phyloP scores from a whole-genome alignment of 2,329 filamentous ascomycete genomes.

The Hirsutella rhossiliensis region DNA sequence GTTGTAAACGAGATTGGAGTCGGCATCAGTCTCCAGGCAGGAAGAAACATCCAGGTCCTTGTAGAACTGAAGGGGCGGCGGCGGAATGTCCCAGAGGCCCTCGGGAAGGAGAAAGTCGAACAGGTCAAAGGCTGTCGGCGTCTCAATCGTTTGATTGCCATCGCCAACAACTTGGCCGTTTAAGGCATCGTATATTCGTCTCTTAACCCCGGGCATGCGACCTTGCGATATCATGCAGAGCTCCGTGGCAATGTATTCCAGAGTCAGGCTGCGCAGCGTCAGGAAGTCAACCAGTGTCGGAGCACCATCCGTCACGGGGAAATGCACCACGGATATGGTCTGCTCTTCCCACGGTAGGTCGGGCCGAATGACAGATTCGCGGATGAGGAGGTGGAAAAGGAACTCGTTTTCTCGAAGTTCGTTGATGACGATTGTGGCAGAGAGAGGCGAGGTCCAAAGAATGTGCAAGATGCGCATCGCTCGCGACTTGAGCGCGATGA shows the following conservation, averaged over 20 bases:
- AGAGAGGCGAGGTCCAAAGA: conserved; percentile 75
- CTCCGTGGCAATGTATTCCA: conserved; percentile 80
- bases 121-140: conserved; percentile 76
- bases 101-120: conserved; percentile 70
- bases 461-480: conserved; percentile 63
- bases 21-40: conserved; percentile 49
- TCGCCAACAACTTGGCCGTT: conserved; percentile 61
- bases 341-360: conserved; percentile 64
- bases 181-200: conserved; percentile 59
- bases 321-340: conserved; percentile 46
- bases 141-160: conserved; percentile 51
- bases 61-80: conserved; percentile 48
- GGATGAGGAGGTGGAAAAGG: conserved; percentile 63
- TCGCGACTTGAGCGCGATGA: conserved; percentile 56
- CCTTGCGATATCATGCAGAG: conserved; percentile 65
- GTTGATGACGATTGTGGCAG: conserved; percentile 59
- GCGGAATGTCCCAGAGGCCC: conserved; percentile 34
- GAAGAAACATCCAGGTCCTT: conserved; percentile 53
- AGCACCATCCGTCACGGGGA: conserved; percentile 57
- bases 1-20: conserved; percentile 51
- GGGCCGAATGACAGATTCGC: conserved; percentile 57
- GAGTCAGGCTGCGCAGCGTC: conserved; percentile 59
- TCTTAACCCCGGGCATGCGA: conserved; percentile 57
- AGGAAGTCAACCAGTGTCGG: conserved; percentile 67
- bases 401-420: conserved; percentile 74